Evolutionary conservation across 345 rosid species (phyloP).

Genomic region (Excoecaria agallocha): DNA sequence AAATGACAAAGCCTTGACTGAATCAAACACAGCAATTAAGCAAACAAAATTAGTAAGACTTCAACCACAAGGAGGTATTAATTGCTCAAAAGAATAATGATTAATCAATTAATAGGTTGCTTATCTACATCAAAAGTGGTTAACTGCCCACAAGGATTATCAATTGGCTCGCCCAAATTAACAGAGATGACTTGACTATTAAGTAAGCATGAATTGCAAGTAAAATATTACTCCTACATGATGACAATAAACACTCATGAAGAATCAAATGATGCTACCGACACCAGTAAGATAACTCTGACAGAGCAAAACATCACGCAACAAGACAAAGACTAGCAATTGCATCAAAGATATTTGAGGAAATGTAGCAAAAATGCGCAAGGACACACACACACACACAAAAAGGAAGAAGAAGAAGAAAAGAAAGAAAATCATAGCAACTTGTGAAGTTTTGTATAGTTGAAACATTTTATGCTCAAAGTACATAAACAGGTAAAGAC

Average conservation of each 20-base stretch:
- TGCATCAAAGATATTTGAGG: too few relatives aligned
- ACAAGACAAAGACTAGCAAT: neutral
- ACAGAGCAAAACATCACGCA: conserved; percentile 4
- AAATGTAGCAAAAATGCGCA: too few relatives aligned
- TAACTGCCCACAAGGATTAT: neutral
- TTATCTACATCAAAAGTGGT: neutral
- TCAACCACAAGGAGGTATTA: neutral
- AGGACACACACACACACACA: too few relatives aligned
- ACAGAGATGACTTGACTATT: neutral
- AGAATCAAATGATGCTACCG: neutral
- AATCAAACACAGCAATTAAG: conserved; percentile 21
- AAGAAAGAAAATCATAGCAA: too few relatives aligned
- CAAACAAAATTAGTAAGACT: conserved; percentile 9
- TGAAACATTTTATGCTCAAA: too few relatives aligned
- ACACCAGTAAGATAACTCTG: neutral
- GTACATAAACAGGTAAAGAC: too few relatives aligned
- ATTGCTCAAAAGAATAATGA: neutral
- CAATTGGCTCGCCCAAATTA: neutral
- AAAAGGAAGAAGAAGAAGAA: too few relatives aligned
- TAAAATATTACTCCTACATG: neutral
- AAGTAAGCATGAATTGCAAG: neutral
- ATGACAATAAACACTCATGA: too few relatives aligned
- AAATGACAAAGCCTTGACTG: conserved; percentile 86
- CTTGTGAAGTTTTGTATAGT: too few relatives aligned
- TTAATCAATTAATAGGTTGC: neutral